Percentiles rank a stretch among this genome's conserved stretches.
Conservation (phyloP, 2,329 filamentous ascomycete species). For the Penicillium sp. region DNA sequence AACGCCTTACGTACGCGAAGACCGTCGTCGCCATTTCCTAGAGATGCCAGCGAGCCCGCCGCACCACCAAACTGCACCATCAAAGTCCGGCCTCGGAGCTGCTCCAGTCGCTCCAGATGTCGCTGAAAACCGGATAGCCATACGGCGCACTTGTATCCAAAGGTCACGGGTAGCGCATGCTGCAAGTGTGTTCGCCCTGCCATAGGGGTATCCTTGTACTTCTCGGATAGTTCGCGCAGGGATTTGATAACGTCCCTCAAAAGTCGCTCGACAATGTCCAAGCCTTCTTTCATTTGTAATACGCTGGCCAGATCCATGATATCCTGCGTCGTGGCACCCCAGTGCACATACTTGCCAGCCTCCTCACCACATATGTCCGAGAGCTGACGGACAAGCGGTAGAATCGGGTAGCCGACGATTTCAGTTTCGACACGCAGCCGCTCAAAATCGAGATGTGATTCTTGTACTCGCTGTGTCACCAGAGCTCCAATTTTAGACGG, state of each 20-base stretch:
- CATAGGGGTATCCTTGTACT: constrained; percentile 57
- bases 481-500: constrained; percentile 38
- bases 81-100: constrained; percentile 49
- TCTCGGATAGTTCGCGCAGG: constrained; percentile 45
- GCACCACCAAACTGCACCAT: constrained; percentile 60
- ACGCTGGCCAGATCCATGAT: constrained; percentile 59
- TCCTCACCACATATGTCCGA: constrained; percentile 36
- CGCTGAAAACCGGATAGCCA: constrained; percentile 54
- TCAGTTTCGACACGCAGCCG: constrained; percentile 31
- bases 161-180: constrained; percentile 58
- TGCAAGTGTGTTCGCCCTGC: constrained; percentile 60
- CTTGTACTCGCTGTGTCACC: constrained; percentile 39
- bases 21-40: constrained; percentile 51
- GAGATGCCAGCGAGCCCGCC: constrained; percentile 56
- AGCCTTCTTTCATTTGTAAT: constrained; percentile 54
- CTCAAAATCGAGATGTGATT: constrained; percentile 45
- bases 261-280: constrained; percentile 50
- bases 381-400: constrained; percentile 54
- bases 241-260: constrained; percentile 46
- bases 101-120: constrained; percentile 50
- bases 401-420: constrained; percentile 54
- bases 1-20: constrained; percentile 52
- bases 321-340: constrained; percentile 62
- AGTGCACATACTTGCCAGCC: constrained; percentile 54
- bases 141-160: constrained; percentile 60